Conservation (phyloP, 2,329 filamentous ascomycete species). For the Pseudonectria buxi region DNA sequence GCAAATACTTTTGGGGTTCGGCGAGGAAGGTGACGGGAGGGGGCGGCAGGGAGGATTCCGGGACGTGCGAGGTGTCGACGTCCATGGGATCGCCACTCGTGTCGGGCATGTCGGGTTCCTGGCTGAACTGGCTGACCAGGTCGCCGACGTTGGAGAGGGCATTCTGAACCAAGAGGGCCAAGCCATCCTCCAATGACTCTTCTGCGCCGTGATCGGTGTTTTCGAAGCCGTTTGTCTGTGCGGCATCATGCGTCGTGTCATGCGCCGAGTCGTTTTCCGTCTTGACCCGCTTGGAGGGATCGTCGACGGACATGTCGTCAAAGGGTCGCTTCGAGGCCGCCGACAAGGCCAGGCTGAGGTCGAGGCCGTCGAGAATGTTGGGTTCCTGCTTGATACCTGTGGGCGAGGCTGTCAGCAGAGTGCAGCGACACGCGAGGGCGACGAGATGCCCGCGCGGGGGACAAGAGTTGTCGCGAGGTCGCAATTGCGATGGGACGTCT, state of each 20-base stretch:
- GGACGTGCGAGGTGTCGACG: constrained; percentile 23
- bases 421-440: constrained; percentile 5
- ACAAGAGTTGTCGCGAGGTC: no score
- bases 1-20: constrained; percentile 32
- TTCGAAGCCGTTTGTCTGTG: constrained; percentile 15
- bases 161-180: constrained; percentile 34
- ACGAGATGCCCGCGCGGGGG: no score
- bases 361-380: constrained; percentile 27
- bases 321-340: constrained; percentile 32
- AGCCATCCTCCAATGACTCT: constrained; percentile 28
- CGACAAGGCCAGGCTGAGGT: constrained; percentile 30
- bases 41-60: constrained; percentile 21
- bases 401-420: constrained; percentile 19
- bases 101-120: constrained; percentile 15
- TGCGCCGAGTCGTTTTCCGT: constrained; percentile 16
- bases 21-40: constrained; percentile 26
- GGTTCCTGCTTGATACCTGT: constrained; percentile 35
- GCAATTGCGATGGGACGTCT: no score
- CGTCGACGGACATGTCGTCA: constrained; percentile 24
- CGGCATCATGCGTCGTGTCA: background rate
- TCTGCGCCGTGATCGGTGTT: constrained; percentile 14
- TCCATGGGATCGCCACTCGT: constrained; percentile 28
- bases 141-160: constrained; percentile 34
- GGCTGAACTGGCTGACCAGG: constrained; percentile 28
- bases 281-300: constrained; percentile 30